Evolutionary conservation across 768 basidiomycete species (phyloP), one percentile per base, ranked within the genome.

Genomic region (Lactarius hengduanensis): DNA sequence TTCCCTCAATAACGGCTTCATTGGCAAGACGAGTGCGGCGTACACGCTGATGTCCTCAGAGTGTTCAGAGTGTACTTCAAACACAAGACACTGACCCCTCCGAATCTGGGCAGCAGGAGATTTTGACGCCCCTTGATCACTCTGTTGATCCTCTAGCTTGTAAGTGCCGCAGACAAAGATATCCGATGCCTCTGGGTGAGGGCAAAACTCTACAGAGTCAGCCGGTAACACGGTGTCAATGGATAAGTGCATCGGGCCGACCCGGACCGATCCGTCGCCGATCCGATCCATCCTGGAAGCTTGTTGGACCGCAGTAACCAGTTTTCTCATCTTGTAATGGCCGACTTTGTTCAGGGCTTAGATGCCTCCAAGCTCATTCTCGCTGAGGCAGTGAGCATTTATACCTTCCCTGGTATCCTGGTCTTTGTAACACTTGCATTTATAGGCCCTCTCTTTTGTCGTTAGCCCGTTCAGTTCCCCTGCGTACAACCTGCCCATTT

Each of bases 81-180:
- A 89, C 20, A 94, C 80, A 1, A 93, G 79, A 71, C 94, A 91
- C 77, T 89, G 85, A 3, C 94, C 95, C 32, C 77, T 80, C 67
- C 92, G 78, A 38, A 73, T 75, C 72, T 85, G 83, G 47, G 70
- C 54, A 61, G 61, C 13, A 22, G 59, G 56, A 30, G 57, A 30
- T 6, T 47, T 64, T 55, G 59, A 20, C 38, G 57, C 68, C 30
- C 50, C 64, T 20, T 63, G 70, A 16, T 61, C 62, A 18, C 45
- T 63, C 32, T 68, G 38, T 6, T 65, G 59, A 11, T 84, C 75
- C 53, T 87, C 80, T 26, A 98, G 82, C 71, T 92, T 87, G 78
- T 99, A 99, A 0, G 96, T 98, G 26, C 96, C 96, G 71, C 93
- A 94, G 2, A 89, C 90, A 66, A 98, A 83, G 32, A 97, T 77